A percentile compares a stretch with the other conserved stretches of the same genome.
Conservation (phyloP, 371 early-diverging fungal genomes). For the Apophysomyces sp. region DNA sequence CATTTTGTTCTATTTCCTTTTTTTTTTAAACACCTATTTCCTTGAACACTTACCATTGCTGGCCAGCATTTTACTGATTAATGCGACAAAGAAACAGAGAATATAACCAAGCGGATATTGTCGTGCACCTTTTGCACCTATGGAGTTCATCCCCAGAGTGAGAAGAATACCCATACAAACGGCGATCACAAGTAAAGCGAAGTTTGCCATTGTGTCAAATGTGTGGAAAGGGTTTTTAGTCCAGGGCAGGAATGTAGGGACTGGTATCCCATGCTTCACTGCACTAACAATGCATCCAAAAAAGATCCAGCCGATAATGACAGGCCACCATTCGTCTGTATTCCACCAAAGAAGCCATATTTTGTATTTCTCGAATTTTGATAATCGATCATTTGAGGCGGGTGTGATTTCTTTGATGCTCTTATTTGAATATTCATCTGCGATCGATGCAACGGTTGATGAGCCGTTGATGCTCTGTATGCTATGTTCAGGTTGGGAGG, state of each 20-base stretch:
- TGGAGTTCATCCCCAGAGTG: slow-evolving; percentile 48
- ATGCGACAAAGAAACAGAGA: slow-evolving; percentile 45
- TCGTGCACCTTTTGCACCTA: slow-evolving; percentile 36
- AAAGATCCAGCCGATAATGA: slow-evolving; percentile 61
- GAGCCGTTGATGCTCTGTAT: neutral
- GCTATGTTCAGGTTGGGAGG: neutral
- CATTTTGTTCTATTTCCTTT: no score
- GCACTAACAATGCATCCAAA: slow-evolving; percentile 53
- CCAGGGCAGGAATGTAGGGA: slow-evolving; percentile 53
- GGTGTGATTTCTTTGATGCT: neutral
- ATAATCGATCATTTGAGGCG: neutral
- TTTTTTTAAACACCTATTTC: neutral
- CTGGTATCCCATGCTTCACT: slow-evolving; percentile 44
- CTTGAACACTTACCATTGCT: slow-evolving; percentile 41
- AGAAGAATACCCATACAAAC: slow-evolving; percentile 49
- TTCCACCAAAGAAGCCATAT: slow-evolving; percentile 64
- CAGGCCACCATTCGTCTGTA: slow-evolving; percentile 66
- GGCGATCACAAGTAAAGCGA: slow-evolving; percentile 50
- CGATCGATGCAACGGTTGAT: neutral
- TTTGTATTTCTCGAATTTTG: slow-evolving; percentile 9
- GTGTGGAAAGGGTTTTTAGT: slow-evolving; percentile 53
- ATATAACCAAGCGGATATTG: slow-evolving; percentile 50
- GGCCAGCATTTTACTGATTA: slow-evolving; percentile 59
- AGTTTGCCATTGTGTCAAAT: slow-evolving; percentile 42
- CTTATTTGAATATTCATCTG: neutral